Conservation (phyloP, 139 green algal species). For the Picochlorum sp. region DNA sequence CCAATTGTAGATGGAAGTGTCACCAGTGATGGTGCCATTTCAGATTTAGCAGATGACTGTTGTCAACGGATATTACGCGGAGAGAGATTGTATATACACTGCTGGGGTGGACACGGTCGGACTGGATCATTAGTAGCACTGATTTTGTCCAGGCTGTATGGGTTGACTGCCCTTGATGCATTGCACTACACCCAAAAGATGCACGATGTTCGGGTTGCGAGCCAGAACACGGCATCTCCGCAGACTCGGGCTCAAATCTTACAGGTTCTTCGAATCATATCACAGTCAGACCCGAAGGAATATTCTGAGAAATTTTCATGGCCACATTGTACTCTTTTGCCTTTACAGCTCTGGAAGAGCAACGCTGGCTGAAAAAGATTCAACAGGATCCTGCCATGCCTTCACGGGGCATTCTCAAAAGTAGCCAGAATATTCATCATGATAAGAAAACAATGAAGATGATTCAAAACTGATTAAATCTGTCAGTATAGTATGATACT, state of each 20-base stretch:
- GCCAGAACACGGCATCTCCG: constrained; percentile 63
- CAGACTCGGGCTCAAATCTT: constrained; percentile 63
- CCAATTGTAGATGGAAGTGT: constrained; percentile 69
- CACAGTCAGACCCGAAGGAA: neutral
- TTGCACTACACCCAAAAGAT: constrained; percentile 62
- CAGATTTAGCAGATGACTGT: constrained; percentile 65
- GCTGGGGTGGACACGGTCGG: constrained; percentile 57
- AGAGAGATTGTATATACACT: constrained; percentile 68
- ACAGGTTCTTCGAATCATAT: constrained; percentile 37
- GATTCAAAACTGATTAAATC: too few relatives aligned
- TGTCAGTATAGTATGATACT: too few relatives aligned
- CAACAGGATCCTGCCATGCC: too few relatives aligned
- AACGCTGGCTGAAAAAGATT: neutral
- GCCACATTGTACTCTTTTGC: neutral
- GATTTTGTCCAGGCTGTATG: constrained; percentile 66
- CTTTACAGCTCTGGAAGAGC: neutral
- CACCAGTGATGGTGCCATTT: constrained; percentile 48
- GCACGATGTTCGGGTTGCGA: constrained; percentile 64
- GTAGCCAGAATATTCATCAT: too few relatives aligned
- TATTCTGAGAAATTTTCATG: neutral
- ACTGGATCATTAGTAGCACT: constrained; percentile 47
- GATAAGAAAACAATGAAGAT: too few relatives aligned
- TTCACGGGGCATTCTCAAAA: too few relatives aligned
- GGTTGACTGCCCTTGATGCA: constrained; percentile 45
- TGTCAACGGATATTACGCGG: constrained; percentile 56